Evolutionary conservation across 768 basidiomycete species (phyloP).

Genomic region (Auriscalpium orientale): DNA sequence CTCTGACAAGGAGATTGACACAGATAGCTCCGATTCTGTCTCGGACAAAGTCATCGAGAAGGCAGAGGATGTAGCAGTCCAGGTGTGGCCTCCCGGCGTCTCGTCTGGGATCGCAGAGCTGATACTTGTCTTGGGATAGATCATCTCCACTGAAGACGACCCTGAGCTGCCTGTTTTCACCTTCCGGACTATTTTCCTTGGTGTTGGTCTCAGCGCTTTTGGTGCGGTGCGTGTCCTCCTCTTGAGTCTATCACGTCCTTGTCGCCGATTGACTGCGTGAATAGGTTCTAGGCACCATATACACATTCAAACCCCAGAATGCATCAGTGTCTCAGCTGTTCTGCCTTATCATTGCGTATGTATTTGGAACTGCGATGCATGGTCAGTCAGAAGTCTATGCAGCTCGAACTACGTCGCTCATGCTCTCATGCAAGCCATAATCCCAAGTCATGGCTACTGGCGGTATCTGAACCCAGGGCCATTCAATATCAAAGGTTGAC

Average conservation of each 20-base stretch:
- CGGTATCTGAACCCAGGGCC: slow-evolving; percentile 56
- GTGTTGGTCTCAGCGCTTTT: slow-evolving; percentile 42
- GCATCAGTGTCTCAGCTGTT: slow-evolving; percentile 48
- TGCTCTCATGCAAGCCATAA: slow-evolving; percentile 22
- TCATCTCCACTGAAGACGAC: slow-evolving; percentile 43
- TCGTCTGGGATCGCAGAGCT: neutral
- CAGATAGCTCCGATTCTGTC: neutral
- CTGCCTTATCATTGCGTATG: slow-evolving; percentile 48
- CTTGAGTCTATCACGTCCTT: neutral
- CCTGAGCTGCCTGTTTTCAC: slow-evolving; percentile 41
- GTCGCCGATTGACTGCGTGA: neutral
- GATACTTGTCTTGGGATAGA: slow-evolving; percentile 19
- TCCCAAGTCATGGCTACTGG: slow-evolving; percentile 41
- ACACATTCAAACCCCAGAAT: slow-evolving; percentile 36
- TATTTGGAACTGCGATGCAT: slow-evolving; percentile 42
- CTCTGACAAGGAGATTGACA: neutral
- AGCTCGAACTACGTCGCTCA: too few species aligned
- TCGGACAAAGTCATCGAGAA: slow-evolving; percentile 1
- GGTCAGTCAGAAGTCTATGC: slow-evolving; percentile 21
- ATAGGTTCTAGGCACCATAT: slow-evolving; percentile 30
- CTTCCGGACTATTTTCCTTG: slow-evolving; percentile 41
- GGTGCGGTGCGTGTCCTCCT: slow-evolving; percentile 7
- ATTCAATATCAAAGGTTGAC: slow-evolving; percentile 46
- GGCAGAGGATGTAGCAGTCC: neutral
- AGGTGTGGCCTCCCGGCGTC: neutral